A percentile compares a stretch with the other conserved stretches of the same genome.
Conservation (phyloP, 495 filamentous ascomycete species). For the Xylaria venustula region DNA sequence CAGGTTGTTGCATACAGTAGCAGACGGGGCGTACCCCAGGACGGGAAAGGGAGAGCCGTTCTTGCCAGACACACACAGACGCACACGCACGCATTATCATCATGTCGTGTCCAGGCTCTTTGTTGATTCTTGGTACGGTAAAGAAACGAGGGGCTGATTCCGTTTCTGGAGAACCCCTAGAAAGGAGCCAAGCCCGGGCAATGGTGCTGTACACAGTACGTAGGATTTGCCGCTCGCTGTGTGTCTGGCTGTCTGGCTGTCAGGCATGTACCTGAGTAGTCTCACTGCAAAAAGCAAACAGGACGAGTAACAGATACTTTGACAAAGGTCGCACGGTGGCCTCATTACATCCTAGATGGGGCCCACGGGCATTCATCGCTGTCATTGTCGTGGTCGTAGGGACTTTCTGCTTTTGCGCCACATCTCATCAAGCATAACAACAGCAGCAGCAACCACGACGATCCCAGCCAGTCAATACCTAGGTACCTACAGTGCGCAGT, state of each 20-base stretch:
- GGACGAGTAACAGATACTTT: background rate
- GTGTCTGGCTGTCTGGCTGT: background rate
- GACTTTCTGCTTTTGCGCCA: conserved; percentile 2
- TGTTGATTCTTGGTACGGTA: background rate
- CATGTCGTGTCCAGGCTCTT: background rate
- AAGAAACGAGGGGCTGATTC: background rate
- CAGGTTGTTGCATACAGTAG: no score
- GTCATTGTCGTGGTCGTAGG: background rate
- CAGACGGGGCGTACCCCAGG: background rate
- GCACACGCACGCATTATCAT: background rate
- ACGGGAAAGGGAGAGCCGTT: conserved; percentile 4
- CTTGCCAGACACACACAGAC: conserved; percentile 1
- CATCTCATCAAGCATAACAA: background rate
- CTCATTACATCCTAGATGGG: conserved; percentile 9
- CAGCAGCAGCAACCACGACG: background rate
- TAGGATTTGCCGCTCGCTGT: background rate
- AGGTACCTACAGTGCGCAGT: no score
- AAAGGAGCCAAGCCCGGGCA: background rate
- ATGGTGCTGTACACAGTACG: background rate
- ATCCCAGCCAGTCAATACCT: no score
- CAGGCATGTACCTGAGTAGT: no score
- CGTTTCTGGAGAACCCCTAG: background rate
- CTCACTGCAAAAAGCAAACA: conserved; percentile 9
- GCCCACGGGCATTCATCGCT: background rate
- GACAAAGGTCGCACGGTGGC: conserved; percentile 15